Evolutionary conservation across 2,329 filamentous ascomycete species (phyloP).

Genomic region (Dryadomyces quercivorus): DNA sequence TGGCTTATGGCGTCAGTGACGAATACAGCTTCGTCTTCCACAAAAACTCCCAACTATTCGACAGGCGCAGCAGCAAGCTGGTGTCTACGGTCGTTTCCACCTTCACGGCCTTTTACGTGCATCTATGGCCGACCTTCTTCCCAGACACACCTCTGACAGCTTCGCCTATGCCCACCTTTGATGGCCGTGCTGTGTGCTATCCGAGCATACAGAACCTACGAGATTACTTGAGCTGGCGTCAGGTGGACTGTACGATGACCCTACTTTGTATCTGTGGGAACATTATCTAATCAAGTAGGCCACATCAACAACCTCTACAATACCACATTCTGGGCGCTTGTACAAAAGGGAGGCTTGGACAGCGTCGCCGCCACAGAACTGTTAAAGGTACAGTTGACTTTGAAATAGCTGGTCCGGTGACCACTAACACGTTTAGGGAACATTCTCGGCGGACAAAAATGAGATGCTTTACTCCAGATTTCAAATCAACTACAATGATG

Average conservation of each 20-base stretch:
- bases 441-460: conserved; percentile 78
- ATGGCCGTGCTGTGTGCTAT: conserved; percentile 84
- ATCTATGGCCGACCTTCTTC: conserved; percentile 68
- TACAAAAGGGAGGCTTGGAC: conserved; percentile 53
- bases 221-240: conserved; percentile 95
- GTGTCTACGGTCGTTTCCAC: conserved; percentile 84
- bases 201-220: conserved; percentile 70
- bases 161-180: conserved; percentile 77
- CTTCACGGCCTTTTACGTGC: conserved; percentile 84
- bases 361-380: conserved; percentile 64
- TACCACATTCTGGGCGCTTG: conserved; percentile 86
- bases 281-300: conserved; percentile 32
- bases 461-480: conserved; percentile 87
- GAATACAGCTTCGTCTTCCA: conserved; percentile 92
- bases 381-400: conserved; percentile 48
- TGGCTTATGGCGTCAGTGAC: conserved; percentile 90
- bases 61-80: conserved; percentile 78
- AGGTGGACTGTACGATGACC: conserved; percentile 72
- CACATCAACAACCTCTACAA: conserved; percentile 99
- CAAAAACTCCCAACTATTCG: conserved; percentile 70
- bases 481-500: conserved; percentile 95
- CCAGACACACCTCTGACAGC: conserved; percentile 55
- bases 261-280: too few species aligned
- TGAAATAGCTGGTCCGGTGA: too few species aligned
- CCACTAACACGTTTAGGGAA: conserved; percentile 45